Percentiles rank a stretch among this genome's conserved stretches.
Evolutionary conservation across 805 yeast species (phyloP).

Genomic region (Alloascoidea hylecoeti): DNA sequence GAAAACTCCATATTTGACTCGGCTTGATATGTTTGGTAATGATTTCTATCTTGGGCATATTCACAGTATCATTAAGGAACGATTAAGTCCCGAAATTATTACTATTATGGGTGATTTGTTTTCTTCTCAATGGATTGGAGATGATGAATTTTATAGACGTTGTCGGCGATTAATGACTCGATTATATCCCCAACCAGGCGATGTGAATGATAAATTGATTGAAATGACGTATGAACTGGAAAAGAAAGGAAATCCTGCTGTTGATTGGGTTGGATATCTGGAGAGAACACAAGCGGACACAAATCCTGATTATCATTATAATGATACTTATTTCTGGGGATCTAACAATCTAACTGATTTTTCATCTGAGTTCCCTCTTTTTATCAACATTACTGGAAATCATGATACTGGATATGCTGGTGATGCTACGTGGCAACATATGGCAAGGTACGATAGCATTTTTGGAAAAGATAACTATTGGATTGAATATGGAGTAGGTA

Average conservation of each 20-base stretch:
- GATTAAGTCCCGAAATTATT: slow-evolving; percentile 59
- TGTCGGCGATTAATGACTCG: slow-evolving; percentile 36
- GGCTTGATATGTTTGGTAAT: slow-evolving; percentile 80
- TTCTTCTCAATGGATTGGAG: slow-evolving; percentile 90
- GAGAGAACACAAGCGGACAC: not conserved
- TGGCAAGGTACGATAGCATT: slow-evolving; percentile 57
- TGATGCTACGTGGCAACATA: slow-evolving; percentile 85
- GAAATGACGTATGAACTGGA: not conserved
- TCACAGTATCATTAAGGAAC: slow-evolving; percentile 43
- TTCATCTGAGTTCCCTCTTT: slow-evolving; percentile 9
- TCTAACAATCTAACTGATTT: not conserved
- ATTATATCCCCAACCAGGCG: not conserved
- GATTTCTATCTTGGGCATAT: slow-evolving; percentile 84
- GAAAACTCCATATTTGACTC: slow-evolving; percentile 51
- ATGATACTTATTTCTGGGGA: slow-evolving; percentile 1
- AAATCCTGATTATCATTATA: not conserved
- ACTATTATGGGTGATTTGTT: slow-evolving; percentile 89
- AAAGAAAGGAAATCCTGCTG: too few relatives aligned
- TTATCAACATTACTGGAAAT: slow-evolving; percentile 83
- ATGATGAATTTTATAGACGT: slow-evolving; percentile 75
- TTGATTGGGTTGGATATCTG: not conserved
- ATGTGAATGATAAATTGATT: not conserved
- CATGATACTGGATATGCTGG: slow-evolving; percentile 96
- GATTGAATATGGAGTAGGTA: slow-evolving; percentile 49
- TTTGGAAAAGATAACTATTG: slow-evolving; percentile 85